Evolutionary conservation across 805 yeast species (phyloP).

Genomic region (Candida silvicultrix): DNA sequence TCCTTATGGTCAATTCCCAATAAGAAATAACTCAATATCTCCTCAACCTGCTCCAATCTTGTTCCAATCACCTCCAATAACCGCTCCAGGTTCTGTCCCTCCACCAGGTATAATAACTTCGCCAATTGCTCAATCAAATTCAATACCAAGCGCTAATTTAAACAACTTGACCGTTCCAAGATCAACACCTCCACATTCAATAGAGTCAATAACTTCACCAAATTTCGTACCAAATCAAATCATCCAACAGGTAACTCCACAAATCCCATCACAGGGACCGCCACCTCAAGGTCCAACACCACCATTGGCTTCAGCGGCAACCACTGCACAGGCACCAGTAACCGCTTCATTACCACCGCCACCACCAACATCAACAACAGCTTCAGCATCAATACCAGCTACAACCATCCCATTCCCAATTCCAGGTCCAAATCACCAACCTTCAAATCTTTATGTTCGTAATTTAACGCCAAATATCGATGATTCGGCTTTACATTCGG

Average conservation of each 20-base stretch:
- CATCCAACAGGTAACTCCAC: conserved; percentile 1
- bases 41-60: conserved; percentile 3
- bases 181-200: background rate
- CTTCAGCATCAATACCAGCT: conserved; percentile 6
- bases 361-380: background rate
- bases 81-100: background rate
- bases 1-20: background rate
- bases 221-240: background rate
- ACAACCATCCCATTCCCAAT: conserved; percentile 21
- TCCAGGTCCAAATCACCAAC: conserved; percentile 47
- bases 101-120: background rate
- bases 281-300: conserved; percentile 1
- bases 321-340: too few relatives aligned
- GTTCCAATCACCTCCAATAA: background rate
- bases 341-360: conserved; percentile 4
- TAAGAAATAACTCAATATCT: conserved; percentile 4
- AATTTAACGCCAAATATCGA: conserved; percentile 44
- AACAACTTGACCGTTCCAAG: too few relatives aligned
- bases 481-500: conserved; percentile 39
- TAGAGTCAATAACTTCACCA: background rate
- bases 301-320: conserved; percentile 5
- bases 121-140: background rate
- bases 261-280: conserved; percentile 6
- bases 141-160: too few relatives aligned
- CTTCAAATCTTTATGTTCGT: conserved; percentile 64